Evolutionary conservation across 2,329 filamentous ascomycete species (phyloP).

Genomic region (Fusarium tricinctum): DNA sequence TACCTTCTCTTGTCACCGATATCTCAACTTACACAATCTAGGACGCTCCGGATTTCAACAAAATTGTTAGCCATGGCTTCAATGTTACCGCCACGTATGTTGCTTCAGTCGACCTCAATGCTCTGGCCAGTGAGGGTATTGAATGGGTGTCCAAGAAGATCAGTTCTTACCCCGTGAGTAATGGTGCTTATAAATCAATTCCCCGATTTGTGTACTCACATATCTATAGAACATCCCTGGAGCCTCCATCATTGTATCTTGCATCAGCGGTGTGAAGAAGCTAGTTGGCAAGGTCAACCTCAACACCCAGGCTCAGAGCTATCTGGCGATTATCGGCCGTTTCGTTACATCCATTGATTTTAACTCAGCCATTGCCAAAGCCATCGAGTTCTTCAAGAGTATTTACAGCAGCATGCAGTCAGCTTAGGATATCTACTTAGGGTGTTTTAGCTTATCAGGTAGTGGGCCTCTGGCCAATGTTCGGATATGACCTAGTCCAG

Average conservation of each 20-base stretch:
- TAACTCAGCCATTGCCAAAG: background rate
- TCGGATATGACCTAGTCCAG: too few species aligned
- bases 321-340: background rate
- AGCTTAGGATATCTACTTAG: background rate
- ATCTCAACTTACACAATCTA: background rate
- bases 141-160: background rate
- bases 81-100: background rate
- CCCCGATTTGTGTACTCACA: background rate
- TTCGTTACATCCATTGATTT: background rate
- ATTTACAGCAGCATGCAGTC: background rate
- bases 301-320: background rate
- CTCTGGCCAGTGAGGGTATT: background rate
- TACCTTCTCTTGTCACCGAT: background rate
- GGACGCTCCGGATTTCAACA: background rate
- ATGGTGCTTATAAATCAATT: accelerated
- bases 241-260: background rate
- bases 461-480: too few species aligned
- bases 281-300: background rate
- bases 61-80: background rate
- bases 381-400: background rate
- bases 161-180: background rate
- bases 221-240: background rate
- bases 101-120: background rate
- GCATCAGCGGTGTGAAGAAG: background rate
- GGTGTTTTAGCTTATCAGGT: too few species aligned